phyloP scores from a whole-genome alignment of 768 basidiomycete species.

The Naganishia friedmannii region DNA sequence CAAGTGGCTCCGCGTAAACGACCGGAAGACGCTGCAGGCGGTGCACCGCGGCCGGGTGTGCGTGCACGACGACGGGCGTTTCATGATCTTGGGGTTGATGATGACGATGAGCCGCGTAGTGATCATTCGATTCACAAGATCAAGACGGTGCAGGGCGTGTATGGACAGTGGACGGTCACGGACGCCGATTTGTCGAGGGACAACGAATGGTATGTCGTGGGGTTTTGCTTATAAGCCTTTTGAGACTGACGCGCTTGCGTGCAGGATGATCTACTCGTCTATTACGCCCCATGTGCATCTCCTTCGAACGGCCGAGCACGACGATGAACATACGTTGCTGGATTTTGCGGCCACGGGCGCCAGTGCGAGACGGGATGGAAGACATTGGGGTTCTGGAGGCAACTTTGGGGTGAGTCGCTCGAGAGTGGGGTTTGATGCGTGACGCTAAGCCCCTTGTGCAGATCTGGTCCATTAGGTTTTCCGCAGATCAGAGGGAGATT shows the following conservation, averaged over 20 bases:
- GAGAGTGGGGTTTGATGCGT: conserved; percentile 29
- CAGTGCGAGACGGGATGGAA: neutral
- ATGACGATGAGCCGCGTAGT: conserved; percentile 38
- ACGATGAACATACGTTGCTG: conserved; percentile 45
- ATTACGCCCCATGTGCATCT: conserved; percentile 57
- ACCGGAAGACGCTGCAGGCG: conserved; percentile 45
- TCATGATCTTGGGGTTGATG: conserved; percentile 45
- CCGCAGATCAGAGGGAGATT: conserved; percentile 91
- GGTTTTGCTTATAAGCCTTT: neutral
- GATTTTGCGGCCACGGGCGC: conserved; percentile 50
- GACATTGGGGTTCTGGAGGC: conserved; percentile 36
- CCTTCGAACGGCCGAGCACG: conserved; percentile 44
- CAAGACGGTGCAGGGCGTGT: conserved; percentile 67
- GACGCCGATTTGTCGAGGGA: conserved; percentile 87
- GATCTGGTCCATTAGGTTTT: conserved; percentile 93
- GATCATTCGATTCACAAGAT: conserved; percentile 50
- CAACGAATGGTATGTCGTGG: conserved; percentile 66
- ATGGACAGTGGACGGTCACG: conserved; percentile 88
- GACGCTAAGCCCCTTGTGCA: conserved; percentile 58
- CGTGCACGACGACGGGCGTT: conserved; percentile 26
- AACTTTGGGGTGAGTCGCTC: conserved; percentile 47
- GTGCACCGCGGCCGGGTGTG: conserved; percentile 33
- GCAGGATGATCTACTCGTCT: conserved; percentile 86
- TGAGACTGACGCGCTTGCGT: neutral
- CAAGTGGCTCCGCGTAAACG: conserved; percentile 55